Conservation (phyloP, 2,329 filamentous ascomycete species). For the Fusarium coffeatum region DNA sequence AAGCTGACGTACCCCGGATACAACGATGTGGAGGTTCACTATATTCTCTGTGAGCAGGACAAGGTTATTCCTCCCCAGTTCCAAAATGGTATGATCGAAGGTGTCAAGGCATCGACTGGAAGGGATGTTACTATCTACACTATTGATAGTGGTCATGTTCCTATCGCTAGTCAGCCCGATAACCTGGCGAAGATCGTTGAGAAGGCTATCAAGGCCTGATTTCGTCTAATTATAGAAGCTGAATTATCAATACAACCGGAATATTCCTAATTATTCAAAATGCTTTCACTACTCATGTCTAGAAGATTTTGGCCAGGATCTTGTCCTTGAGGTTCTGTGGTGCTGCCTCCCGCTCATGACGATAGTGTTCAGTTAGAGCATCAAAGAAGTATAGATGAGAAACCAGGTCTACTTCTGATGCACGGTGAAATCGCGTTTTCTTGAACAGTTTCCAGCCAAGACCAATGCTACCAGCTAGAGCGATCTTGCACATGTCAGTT, state of each 20-base stretch:
- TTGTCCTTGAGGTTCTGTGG: not conserved
- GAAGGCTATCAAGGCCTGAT: conserved; percentile 1
- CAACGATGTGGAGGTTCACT: conserved; percentile 31
- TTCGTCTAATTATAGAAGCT: rapidly evolving
- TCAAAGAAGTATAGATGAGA: not conserved
- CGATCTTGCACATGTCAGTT: not conserved
- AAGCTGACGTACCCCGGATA: conserved; percentile 31
- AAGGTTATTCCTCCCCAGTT: not conserved
- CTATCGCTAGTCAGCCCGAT: conserved; percentile 11
- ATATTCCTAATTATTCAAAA: no score
- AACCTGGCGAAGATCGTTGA: conserved; percentile 9
- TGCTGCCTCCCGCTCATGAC: not conserved
- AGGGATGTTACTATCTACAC: conserved; percentile 5
- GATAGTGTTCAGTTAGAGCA: not conserved
- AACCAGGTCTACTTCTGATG: not conserved
- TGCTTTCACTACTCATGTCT: no score
- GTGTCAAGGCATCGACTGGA: not conserved
- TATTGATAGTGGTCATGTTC: conserved; percentile 9
- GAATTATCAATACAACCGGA: not conserved
- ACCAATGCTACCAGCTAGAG: not conserved
- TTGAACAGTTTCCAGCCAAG: not conserved
- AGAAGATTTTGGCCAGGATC: not conserved
- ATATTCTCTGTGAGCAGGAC: conserved; percentile 30
- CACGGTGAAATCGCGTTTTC: not conserved
- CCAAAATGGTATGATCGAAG: conserved; percentile 24